Evolutionary conservation across 192 early-diverging fungal genomes (phyloP), one percentile per base, ranked within the genome.

Genomic region (Endogone sp.): DNA sequence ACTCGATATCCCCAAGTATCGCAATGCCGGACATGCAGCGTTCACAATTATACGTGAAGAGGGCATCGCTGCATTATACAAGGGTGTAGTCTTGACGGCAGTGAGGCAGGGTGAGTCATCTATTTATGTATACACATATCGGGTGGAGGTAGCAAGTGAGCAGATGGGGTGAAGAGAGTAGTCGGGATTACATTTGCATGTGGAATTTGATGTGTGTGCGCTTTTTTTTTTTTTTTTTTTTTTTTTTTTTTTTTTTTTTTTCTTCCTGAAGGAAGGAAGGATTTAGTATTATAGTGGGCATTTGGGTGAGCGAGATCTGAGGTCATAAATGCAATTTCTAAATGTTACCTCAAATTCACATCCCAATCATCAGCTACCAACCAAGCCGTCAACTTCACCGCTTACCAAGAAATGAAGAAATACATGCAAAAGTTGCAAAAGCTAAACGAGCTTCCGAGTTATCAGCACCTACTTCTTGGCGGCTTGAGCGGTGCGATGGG

Each of bases 381-480:
- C 86, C 97, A 99, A 79, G 97, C 95, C 59, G 97, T 92, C 73
- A 99, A 99, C 87, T 99, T 99, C 79, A 97, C 97, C 2, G 93
- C 93, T 23, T 99, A 97, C 82, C 93, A 95, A 64, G 92, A 92
- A 76, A 85, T 99, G 74, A 97, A 96, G 81, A 88, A 85, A 22
- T 78, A 85, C 27, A 88, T 94, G 3, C 81, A 88, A 70, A 83
- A 85, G 13, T 22, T 84, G 20, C 97, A 99, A 70, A 76, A 87
- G n/a, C 81, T 88, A 65, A 69, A 73, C n/a, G 84, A 85, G 62
- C 85, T 99, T 62, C 95, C 95, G 27, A 85, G 90, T 64, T 99
- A 95, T 81, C 95, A 99, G 83, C 88, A 91, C 71, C 76, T 95
- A 25, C 70, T 95, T 29, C 86, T 95, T 67, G 97, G 97, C 77